Percentiles rank a stretch among this genome's conserved stretches.
These are phyloP conservation scores for Pontederia paniculata DNA, from an alignment of 176 grass and related monocot species.

Conservation along the genomic window DNA sequence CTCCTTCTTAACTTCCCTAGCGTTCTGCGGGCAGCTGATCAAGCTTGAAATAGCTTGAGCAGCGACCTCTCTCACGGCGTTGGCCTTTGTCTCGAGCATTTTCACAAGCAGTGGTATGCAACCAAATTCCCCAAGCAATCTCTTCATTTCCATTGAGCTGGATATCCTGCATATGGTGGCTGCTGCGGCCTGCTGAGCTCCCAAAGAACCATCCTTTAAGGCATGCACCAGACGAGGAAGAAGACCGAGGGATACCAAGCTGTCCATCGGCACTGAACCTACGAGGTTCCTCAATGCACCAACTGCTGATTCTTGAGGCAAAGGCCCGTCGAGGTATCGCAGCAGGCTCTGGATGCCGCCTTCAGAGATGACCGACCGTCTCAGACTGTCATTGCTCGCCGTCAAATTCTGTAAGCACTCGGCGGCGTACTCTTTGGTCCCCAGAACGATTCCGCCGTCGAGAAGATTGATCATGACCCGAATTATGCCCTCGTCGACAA, in stretches of 20 bases:
- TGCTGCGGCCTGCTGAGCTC: slow-evolving; percentile 59
- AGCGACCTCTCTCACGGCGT: slow-evolving; percentile 48
- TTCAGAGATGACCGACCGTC: slow-evolving; percentile 55
- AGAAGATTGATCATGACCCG: slow-evolving; percentile 75
- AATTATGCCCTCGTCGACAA: slow-evolving; percentile 71
- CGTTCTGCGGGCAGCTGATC: slow-evolving; percentile 48
- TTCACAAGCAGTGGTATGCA: slow-evolving; percentile 55
- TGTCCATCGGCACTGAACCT: slow-evolving; percentile 37
- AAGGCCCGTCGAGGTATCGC: slow-evolving; percentile 61
- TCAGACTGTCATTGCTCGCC: slow-evolving; percentile 50
- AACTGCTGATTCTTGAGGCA: slow-evolving; percentile 66
- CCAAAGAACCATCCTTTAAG: slow-evolving; percentile 55
- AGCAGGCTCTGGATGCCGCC: slow-evolving; percentile 64
- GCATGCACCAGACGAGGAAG: slow-evolving; percentile 71
- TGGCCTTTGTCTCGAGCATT: slow-evolving; percentile 75
- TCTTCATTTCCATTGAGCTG: slow-evolving; percentile 59
- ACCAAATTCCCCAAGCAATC: slow-evolving; percentile 57
- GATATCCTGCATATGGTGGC: slow-evolving; percentile 59
- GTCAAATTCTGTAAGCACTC: slow-evolving; percentile 86
- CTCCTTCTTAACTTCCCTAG: slow-evolving; percentile 63
- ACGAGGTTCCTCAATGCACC: slow-evolving; percentile 67
- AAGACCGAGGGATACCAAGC: slow-evolving; percentile 52
- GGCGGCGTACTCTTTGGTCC: slow-evolving; percentile 75
- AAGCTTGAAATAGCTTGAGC: slow-evolving; percentile 71
- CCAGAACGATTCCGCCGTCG: slow-evolving; percentile 44